These are phyloP conservation scores for Trichoderma gracile DNA, from an alignment of 2,329 filamentous ascomycete species.

Conservation along the genomic window DNA sequence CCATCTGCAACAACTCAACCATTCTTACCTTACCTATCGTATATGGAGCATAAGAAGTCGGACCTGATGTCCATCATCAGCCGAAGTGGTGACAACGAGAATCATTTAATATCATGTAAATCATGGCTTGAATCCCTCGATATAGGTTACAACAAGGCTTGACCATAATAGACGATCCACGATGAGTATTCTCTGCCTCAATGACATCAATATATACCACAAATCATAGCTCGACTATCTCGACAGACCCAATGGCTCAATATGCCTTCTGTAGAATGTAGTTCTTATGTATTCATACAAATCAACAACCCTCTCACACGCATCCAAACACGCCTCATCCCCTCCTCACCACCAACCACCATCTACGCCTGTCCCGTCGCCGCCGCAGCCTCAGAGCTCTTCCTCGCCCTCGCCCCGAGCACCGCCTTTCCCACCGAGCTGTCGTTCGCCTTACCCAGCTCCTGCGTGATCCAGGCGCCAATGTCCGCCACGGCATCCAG, in stretches of 20 bases:
- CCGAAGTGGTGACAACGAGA: too few species aligned
- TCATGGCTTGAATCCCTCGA: too few species aligned
- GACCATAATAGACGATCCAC: too few species aligned
- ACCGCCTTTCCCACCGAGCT: slow-evolving; percentile 69
- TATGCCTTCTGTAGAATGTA: neutral
- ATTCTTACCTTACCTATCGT: too few species aligned
- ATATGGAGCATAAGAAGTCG: too few species aligned
- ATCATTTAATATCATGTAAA: too few species aligned
- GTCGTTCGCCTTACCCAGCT: slow-evolving; percentile 63
- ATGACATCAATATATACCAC: too few species aligned
- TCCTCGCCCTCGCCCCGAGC: slow-evolving; percentile 49
- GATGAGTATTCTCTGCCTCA: too few species aligned
- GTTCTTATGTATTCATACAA: neutral
- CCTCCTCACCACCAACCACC: neutral
- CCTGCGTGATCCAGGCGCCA: slow-evolving; percentile 69
- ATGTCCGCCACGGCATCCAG: slow-evolving; percentile 66
- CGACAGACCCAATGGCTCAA: neutral
- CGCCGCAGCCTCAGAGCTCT: slow-evolving; percentile 33
- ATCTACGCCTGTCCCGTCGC: slow-evolving; percentile 28
- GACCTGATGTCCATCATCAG: too few species aligned
- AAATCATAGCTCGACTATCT: too few species aligned
- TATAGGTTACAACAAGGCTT: too few species aligned
- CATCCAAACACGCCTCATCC: neutral
- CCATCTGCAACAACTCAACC: too few species aligned
- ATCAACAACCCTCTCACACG: neutral